Percentiles rank a stretch among this genome's conserved stretches.
Evolutionary conservation across 164 flowering plant genomes (phyloP).

Genomic region (Aristolochia contorta): DNA sequence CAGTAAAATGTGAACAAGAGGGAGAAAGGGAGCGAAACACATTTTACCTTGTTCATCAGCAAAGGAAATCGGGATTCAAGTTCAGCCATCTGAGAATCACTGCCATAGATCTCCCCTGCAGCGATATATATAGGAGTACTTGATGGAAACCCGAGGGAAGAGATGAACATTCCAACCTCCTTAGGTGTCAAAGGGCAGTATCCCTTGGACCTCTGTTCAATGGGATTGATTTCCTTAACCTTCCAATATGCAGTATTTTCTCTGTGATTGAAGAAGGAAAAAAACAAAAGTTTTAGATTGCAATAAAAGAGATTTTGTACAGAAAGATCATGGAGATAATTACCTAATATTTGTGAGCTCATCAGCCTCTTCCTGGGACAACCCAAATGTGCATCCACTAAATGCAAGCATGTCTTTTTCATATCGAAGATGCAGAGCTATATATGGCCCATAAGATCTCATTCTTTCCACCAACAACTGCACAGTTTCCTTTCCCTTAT

Average conservation of each 20-base stretch:
- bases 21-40: not conserved
- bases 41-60: slow-evolving; percentile 73
- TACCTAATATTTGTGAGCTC: slow-evolving; percentile 79
- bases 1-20: not conserved
- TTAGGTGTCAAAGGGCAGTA: slow-evolving; percentile 87
- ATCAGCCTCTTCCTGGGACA: slow-evolving; percentile 71
- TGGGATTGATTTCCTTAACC: slow-evolving; percentile 73
- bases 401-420: slow-evolving; percentile 98
- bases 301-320: not conserved
- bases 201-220: slow-evolving; percentile 80
- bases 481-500: slow-evolving; percentile 1
- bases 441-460: slow-evolving; percentile 82
- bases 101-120: slow-evolving; percentile 95
- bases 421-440: slow-evolving; percentile 87
- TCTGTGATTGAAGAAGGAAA: slow-evolving; percentile 23
- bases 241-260: slow-evolving; percentile 86
- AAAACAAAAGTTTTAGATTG: no score
- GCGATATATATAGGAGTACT: slow-evolving; percentile 88
- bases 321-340: not conserved
- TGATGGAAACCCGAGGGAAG: slow-evolving; percentile 77
- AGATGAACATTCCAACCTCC: slow-evolving; percentile 82
- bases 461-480: slow-evolving; percentile 86
- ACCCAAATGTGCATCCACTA: slow-evolving; percentile 93
- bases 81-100: slow-evolving; percentile 62
- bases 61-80: slow-evolving; percentile 61